Evolutionary conservation across 1,139 yeast genomes (phyloP).

Genomic region (Blastobotrys illinoisensis): DNA sequence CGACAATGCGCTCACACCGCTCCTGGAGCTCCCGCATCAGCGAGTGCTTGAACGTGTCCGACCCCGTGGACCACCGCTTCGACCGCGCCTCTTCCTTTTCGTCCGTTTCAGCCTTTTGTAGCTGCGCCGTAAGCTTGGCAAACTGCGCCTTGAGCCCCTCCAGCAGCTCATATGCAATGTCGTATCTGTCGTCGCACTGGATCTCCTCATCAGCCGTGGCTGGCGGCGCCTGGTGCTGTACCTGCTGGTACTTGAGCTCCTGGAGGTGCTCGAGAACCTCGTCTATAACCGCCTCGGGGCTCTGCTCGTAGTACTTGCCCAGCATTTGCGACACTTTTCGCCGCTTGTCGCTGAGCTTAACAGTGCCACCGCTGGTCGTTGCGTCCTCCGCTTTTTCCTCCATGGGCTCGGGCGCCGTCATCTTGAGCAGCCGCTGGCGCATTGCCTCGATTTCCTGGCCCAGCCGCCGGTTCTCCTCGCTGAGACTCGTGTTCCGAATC

Average conservation of each 20-base stretch:
- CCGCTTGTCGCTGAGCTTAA: background rate
- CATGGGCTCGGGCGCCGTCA: background rate
- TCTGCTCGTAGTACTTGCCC: slow-evolving; percentile 10
- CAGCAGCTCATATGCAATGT: background rate
- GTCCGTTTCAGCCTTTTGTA: background rate
- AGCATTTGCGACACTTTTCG: slow-evolving; percentile 4
- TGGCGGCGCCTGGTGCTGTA: background rate
- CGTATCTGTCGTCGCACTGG: background rate
- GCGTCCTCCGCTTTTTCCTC: background rate
- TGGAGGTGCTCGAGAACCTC: slow-evolving; percentile 3
- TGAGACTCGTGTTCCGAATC: slow-evolving; percentile 25
- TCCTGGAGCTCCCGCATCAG: slow-evolving; percentile 40
- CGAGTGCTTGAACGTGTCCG: slow-evolving; percentile 28
- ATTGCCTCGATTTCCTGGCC: slow-evolving; percentile 1
- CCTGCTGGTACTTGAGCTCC: slow-evolving; percentile 1
- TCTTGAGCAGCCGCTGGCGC: slow-evolving; percentile 1
- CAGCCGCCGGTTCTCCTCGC: slow-evolving; percentile 27
- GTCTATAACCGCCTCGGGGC: slow-evolving; percentile 3
- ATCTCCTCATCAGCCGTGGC: background rate
- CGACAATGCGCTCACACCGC: slow-evolving; percentile 40
- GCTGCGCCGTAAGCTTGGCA: background rate
- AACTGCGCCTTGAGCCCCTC: background rate
- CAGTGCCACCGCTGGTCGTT: background rate
- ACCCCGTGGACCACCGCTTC: slow-evolving; percentile 7
- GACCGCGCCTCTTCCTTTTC: slow-evolving; percentile 3